Percentiles rank a stretch among this genome's conserved stretches.
These are phyloP conservation scores for Coemansia sp. DNA, from an alignment of 192 early-diverging fungal species.

Conservation along the genomic window DNA sequence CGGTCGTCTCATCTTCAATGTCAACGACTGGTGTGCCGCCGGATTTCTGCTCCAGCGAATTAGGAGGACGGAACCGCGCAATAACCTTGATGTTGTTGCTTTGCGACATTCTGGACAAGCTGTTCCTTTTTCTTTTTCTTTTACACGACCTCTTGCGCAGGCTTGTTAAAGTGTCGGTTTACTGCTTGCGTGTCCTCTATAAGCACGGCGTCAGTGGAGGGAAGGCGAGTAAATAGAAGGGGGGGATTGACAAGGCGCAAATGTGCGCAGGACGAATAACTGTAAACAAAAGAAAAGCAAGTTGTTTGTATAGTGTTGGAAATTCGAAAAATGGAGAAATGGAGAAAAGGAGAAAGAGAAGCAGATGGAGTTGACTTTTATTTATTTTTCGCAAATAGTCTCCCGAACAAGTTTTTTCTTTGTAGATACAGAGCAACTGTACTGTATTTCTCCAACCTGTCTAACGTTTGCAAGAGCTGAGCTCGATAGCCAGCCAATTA, in stretches of 20 bases:
- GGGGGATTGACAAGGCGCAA: neutral
- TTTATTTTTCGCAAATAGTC: neutral
- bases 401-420: neutral
- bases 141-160: neutral
- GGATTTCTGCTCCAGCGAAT: slow-evolving; percentile 84
- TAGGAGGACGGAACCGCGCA: slow-evolving; percentile 96
- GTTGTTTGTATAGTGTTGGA: neutral
- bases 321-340: slow-evolving; percentile 9
- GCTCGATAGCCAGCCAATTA: too few relatives aligned
- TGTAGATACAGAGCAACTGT: too few relatives aligned
- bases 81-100: slow-evolving; percentile 94
- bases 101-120: slow-evolving; percentile 54
- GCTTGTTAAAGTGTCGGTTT: neutral
- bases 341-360: neutral
- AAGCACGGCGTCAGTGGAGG: neutral
- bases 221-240: neutral
- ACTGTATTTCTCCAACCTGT: too few relatives aligned
- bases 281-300: neutral
- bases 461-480: too few relatives aligned
- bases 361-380: neutral
- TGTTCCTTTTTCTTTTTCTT: neutral
- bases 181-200: slow-evolving; percentile 1
- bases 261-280: slow-evolving; percentile 6
- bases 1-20: slow-evolving; percentile 67
- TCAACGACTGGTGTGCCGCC: slow-evolving; percentile 85